These are phyloP conservation scores for Dinochytrium kinnereticum DNA, from an alignment of 371 early-diverging fungal species.

Conservation along the genomic window DNA sequence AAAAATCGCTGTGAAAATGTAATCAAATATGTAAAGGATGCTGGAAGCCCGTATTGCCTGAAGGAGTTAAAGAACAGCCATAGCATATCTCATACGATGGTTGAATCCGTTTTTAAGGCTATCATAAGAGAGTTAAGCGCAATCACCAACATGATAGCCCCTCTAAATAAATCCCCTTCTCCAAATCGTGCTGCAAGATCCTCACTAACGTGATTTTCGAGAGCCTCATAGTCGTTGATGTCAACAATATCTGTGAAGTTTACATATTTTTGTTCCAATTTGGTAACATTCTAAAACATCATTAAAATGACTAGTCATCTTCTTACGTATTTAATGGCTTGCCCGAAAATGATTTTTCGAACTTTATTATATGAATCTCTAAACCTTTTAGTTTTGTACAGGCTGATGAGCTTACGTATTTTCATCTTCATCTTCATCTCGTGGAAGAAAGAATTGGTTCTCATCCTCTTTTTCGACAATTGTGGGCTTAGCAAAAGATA, in stretches of 20 bases:
- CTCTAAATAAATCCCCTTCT: conserved; percentile 48
- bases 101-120: conserved; percentile 38
- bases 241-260: conserved; percentile 52
- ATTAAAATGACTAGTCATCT: neutral
- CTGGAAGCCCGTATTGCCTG: conserved; percentile 25
- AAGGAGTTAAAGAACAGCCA: neutral
- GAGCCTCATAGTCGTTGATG: conserved; percentile 44
- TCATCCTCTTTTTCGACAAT: neutral
- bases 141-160: conserved; percentile 40
- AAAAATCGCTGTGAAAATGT: conserved; percentile 38
- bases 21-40: conserved; percentile 34
- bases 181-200: conserved; percentile 46
- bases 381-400: neutral
- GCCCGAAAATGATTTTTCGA: conserved; percentile 43
- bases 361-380: conserved; percentile 49
- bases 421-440: conserved; percentile 27
- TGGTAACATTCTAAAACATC: conserved; percentile 38
- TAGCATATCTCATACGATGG: conserved; percentile 22
- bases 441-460: neutral
- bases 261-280: conserved; percentile 39
- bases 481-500: neutral
- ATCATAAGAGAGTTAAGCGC: conserved; percentile 41
- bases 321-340: conserved; percentile 43
- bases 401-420: conserved; percentile 30
- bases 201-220: conserved; percentile 44